These are phyloP conservation scores for Jatropha multifida DNA, from an alignment of 441 rosid species.

Conservation along the genomic window DNA sequence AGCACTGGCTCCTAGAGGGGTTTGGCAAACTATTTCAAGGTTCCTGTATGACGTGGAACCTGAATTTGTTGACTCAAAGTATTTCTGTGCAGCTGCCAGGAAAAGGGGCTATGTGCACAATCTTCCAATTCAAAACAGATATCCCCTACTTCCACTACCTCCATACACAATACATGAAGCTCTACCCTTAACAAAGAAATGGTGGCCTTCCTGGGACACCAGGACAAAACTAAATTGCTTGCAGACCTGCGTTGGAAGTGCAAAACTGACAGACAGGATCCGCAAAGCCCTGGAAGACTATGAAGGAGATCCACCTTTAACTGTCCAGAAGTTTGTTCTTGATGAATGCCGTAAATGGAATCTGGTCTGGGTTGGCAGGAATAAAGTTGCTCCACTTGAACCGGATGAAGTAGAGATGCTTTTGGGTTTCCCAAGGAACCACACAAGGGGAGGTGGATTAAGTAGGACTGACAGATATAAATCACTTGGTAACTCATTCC, in stretches of 20 bases:
- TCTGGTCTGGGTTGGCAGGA: slow-evolving; percentile 88
- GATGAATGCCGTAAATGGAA: slow-evolving; percentile 83
- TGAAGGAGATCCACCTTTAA: slow-evolving; percentile 49
- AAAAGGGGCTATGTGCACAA: slow-evolving; percentile 91
- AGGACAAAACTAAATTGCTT: slow-evolving; percentile 77
- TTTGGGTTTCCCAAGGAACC: slow-evolving; percentile 84
- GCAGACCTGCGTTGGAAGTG: slow-evolving; percentile 63
- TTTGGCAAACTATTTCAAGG: slow-evolving; percentile 73
- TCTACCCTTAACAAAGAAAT: slow-evolving; percentile 61
- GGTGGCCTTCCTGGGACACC: slow-evolving; percentile 93
- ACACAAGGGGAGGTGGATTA: slow-evolving; percentile 88
- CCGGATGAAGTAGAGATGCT: slow-evolving; percentile 89
- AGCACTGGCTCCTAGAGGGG: slow-evolving; percentile 89
- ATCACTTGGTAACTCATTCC: slow-evolving; percentile 91
- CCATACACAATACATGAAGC: slow-evolving; percentile 70
- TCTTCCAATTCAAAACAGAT: slow-evolving; percentile 63
- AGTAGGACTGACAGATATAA: slow-evolving; percentile 74
- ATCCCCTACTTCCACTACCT: slow-evolving; percentile 65
- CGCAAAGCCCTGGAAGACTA: slow-evolving; percentile 50
- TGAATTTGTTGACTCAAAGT: slow-evolving; percentile 80
- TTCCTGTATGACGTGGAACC: slow-evolving; percentile 66
- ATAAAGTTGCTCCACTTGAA: slow-evolving; percentile 85
- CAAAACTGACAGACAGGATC: slow-evolving; percentile 66
- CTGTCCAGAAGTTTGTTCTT: slow-evolving; percentile 50
- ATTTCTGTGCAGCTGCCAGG: slow-evolving; percentile 83